Evolutionary conservation across 1,284 basidiomycete genomes (phyloP), one percentile per base, ranked within the genome.

Genomic region (Rhodotorula sp.): DNA sequence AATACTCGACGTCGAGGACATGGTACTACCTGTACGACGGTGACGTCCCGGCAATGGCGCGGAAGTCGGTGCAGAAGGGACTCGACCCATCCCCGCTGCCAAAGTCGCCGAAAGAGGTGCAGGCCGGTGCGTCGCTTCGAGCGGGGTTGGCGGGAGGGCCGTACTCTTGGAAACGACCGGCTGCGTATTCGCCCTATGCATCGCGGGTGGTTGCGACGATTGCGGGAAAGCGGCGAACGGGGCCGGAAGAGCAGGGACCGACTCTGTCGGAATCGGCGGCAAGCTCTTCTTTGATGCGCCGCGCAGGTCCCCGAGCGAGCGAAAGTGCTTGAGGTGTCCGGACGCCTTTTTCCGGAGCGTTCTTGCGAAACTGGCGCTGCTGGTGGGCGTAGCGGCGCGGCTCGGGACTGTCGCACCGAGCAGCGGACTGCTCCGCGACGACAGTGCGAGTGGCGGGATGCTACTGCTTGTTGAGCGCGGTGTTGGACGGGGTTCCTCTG

Each of bases 241-340:
- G 50, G 58, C 50, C 34, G 61, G 54, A 19, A 57, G 61, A 2
- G 63, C 14, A 15, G 60, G 64, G 49, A 65, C 60, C 0, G 59
- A 69, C 48, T 56, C 62, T 23, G 50, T 56, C 47, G 57, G 63
- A n/a, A 21, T 21, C 21, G 16, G 67, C 31, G 64, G 16, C 3
- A 67, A 48, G 8, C 21, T 15, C 31, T 23, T 45, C 45, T 55
- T 62, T 43, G 43, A 62, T 28, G 66, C 55, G 18, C 62, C 59
- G 18, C 76, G 69, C 21, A 77, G 64, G 62, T 77, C 76, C 55
- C 73, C 71, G 18, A 77, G 66, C 48, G 76, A 77, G 31, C 74
- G 68, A 67, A 77, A 75, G 60, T 73, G 73, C 19, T 70, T 68
- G n/a, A 75, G 60, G 3, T 56, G 62, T 4, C 72, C 72, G 1